Percentiles rank a stretch among this genome's conserved stretches.
Evolutionary conservation across 2,329 filamentous ascomycete species (phyloP).

Genomic region (Fonsecaea erecta): DNA sequence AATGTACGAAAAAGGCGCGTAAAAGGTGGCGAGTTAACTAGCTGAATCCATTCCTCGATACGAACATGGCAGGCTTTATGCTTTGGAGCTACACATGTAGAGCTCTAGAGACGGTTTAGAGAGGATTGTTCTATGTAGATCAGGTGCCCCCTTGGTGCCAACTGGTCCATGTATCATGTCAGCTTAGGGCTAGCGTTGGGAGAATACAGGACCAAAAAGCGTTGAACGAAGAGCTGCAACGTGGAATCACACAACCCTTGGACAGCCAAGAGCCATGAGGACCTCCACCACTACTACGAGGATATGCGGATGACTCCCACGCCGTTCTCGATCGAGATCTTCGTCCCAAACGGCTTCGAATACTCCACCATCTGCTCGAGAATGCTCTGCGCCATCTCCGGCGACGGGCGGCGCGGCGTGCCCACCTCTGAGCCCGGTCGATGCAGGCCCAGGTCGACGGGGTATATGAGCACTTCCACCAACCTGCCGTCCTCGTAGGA

Average conservation of each 20-base stretch:
- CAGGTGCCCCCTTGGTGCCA: background rate
- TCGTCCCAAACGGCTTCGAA: constrained; percentile 10
- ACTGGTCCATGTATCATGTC: background rate
- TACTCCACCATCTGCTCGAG: constrained; percentile 9
- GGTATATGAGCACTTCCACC: background rate
- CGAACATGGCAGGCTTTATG: no score
- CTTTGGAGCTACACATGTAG: no score
- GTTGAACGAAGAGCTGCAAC: background rate
- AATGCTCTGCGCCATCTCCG: background rate
- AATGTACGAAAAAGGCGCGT: no score
- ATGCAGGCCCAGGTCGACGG: background rate
- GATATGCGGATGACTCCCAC: constrained; percentile 2
- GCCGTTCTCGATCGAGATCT: constrained; percentile 7
- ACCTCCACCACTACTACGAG: no score
- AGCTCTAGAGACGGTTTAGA: background rate
- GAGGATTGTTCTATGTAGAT: background rate
- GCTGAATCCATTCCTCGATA: no score
- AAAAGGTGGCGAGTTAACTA: no score
- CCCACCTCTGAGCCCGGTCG: constrained; percentile 9
- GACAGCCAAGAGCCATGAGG: background rate
- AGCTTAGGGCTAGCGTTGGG: background rate
- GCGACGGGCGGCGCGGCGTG: constrained; percentile 2
- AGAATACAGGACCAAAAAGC: background rate
- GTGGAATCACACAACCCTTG: background rate
- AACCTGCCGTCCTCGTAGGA: background rate